Evolutionary conservation across 2,329 filamentous ascomycete species (phyloP), one percentile per base, ranked within the genome.

Genomic region (Botrytis porri): DNA sequence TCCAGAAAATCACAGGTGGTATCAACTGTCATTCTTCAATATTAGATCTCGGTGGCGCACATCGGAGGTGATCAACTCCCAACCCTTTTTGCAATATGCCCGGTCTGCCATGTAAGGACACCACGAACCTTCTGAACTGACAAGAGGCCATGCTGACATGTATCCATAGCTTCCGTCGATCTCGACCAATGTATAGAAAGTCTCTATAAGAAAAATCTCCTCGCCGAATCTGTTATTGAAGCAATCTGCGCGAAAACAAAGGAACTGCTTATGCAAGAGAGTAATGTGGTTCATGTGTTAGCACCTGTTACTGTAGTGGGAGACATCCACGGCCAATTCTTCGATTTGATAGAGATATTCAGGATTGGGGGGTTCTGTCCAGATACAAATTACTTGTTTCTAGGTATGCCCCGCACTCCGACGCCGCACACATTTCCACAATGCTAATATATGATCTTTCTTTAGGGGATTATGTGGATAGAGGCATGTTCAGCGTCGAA

Each of bases 211-310:
- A 98, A 97, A 83, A 96, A 98, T 83, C 89, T 99, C 74, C 89
- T 99, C 74, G 95, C 96, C 80, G 96, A 99, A 84, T 97, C 95
- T 60, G 95, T 99, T 77, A 95, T 99, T 83, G 96, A 99, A 85
- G 96, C 96, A 80, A 95, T 99, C 89, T 99, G 96, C 85, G 95
- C 96, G 83, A 99, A 99, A 83, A 96, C 97, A 35, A 99, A 99
- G 82, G 96, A 99, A 86, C 87, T 99, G 78, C 88, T 99, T 78
- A 99, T 99, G 96, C 95, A 97, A 82, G 96, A 99, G 89, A 98
- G 95, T 88, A 99, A 99, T 84, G 96, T 99, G 75, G 96, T 99
- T 74, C 96, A 99, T 83, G 97, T 99, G 75, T 90, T 90, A 79
- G 95, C 96, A 45, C 96, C 96, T 2, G 94, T 99, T 74, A 99